A percentile compares a stretch with the other conserved stretches of the same genome.
Conservation (phyloP, 2,329 filamentous ascomycete species). For the Arthrinium phaeospermum region DNA sequence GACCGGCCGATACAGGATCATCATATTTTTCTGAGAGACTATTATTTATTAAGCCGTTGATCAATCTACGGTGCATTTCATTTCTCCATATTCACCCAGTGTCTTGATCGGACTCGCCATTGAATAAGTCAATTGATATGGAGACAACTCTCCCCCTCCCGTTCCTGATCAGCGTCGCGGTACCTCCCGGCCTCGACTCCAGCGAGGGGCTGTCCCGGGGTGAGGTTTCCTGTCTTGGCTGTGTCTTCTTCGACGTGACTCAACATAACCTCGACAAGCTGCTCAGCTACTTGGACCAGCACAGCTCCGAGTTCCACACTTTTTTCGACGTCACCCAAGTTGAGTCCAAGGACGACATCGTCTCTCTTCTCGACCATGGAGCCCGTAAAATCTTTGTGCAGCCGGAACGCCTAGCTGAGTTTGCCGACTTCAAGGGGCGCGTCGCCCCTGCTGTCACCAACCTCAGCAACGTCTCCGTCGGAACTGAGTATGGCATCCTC, state of each 20-base stretch:
- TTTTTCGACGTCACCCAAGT: slow-evolving; percentile 81
- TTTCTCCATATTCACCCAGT: background rate
- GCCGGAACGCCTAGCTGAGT: slow-evolving; percentile 67
- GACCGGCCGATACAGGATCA: slow-evolving; percentile 3
- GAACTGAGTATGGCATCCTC: slow-evolving; percentile 57
- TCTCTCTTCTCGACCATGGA: slow-evolving; percentile 83
- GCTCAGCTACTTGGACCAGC: slow-evolving; percentile 53
- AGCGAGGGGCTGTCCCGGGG: slow-evolving; percentile 59
- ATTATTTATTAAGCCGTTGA: background rate
- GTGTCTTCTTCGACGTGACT: slow-evolving; percentile 61
- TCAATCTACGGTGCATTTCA: background rate
- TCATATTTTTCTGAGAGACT: slow-evolving; percentile 9
- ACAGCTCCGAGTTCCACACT: slow-evolving; percentile 61
- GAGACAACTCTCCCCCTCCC: slow-evolving; percentile 69
- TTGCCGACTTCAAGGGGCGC: slow-evolving; percentile 60
- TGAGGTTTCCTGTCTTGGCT: slow-evolving; percentile 64
- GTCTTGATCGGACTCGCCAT: background rate
- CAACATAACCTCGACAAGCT: slow-evolving; percentile 48
- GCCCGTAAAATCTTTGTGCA: slow-evolving; percentile 84
- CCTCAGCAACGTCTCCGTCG: slow-evolving; percentile 48
- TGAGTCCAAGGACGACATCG: slow-evolving; percentile 71
- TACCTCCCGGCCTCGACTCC: slow-evolving; percentile 54
- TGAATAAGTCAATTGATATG: slow-evolving; percentile 47
- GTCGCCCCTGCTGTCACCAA: slow-evolving; percentile 59
- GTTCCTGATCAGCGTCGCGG: slow-evolving; percentile 64